Base-by-base conservation (phyloP, 352 stramenopile genomes). In the Blastocystis sp. region DNA sequence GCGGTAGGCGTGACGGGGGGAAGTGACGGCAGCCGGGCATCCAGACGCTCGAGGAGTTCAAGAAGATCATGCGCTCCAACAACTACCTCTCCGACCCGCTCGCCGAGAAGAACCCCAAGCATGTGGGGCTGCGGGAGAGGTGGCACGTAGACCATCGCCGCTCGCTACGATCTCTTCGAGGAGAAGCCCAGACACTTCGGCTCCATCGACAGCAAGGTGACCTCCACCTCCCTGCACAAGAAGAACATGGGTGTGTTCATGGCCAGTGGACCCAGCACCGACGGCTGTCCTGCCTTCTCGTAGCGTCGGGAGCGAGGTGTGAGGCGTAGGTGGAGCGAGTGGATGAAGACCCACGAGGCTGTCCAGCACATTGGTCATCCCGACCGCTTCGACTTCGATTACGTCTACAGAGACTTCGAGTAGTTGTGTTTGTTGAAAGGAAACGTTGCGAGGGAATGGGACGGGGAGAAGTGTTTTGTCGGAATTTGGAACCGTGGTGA, bases 191-290 rank as follows among this genome's bases (percentile, higher is more conserved):
- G 89, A 24, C 87, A 88, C 42, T 87, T 92, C 38, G 91, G 91
- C 27, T 90, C 88, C 40, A 92, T 93, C 78, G 91, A 94, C 87
- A 89, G 89, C 63, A 94, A 94, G 75, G 90, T 91, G n/a, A 91
- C 91, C 56, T 89, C 87, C 16, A 88, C 89, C 42, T 84, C 53
- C 29, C 76, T 79, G 48, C 72, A 86, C 67, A 57, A 88, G 38
- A 46, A 78, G 67, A 84, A 87, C 2, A 87, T 91, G 42, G 87
- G 89, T 48, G 91, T 90, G 54, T 87, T 91, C 24, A 90, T 90
- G 4, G 87, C 90, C 61, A 91, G 89, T 54, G 91, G 91, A 3
- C 91, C 91, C 7, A 92, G 90, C n/a, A 76, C 88, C 63, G 87
- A 88, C 18, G 84, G 89, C 59, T 88, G 90, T 29, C 89, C 90